These are phyloP conservation scores for Yamadazyma paraphyllophila DNA, from an alignment of 805 yeast genomes.

Conservation along the genomic window DNA sequence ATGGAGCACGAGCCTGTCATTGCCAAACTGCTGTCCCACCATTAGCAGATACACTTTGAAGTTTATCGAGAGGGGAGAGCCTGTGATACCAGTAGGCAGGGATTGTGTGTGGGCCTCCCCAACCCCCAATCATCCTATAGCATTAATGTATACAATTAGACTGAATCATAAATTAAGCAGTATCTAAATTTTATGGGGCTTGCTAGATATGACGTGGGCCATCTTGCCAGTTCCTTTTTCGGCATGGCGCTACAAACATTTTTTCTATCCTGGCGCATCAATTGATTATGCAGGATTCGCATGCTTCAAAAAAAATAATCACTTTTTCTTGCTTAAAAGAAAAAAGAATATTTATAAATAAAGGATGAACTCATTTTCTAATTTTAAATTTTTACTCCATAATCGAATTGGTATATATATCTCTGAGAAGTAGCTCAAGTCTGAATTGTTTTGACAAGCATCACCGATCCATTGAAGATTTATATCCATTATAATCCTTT, in stretches of 20 bases:
- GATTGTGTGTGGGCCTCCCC: no score
- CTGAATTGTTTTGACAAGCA: neutral
- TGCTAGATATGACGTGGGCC: slow-evolving; percentile 2
- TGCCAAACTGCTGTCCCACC: neutral
- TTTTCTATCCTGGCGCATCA: neutral
- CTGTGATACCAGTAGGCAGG: no score
- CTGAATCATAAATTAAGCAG: neutral
- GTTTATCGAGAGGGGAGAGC: neutral
- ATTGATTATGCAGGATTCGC: neutral
- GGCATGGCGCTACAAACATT: slow-evolving; percentile 1
- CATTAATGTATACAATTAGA: no score
- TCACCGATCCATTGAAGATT: neutral
- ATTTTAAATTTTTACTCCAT: slow-evolving; percentile 5
- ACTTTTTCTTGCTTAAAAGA: slow-evolving; percentile 1
- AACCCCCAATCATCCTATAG: no score
- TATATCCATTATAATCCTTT: neutral
- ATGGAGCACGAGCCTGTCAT: neutral
- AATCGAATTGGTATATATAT: slow-evolving; percentile 3
- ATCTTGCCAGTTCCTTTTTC: slow-evolving; percentile 1
- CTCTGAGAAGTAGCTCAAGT: neutral
- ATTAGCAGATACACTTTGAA: neutral
- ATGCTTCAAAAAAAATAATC: slow-evolving; percentile 2
- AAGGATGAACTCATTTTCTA: slow-evolving; percentile 9
- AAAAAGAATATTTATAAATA: slow-evolving; percentile 9
- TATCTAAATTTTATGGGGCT: neutral